Evolutionary conservation across 2,329 filamentous ascomycete species (phyloP), one percentile per base, ranked within the genome.

Genomic region (Trichoderma sp.): DNA sequence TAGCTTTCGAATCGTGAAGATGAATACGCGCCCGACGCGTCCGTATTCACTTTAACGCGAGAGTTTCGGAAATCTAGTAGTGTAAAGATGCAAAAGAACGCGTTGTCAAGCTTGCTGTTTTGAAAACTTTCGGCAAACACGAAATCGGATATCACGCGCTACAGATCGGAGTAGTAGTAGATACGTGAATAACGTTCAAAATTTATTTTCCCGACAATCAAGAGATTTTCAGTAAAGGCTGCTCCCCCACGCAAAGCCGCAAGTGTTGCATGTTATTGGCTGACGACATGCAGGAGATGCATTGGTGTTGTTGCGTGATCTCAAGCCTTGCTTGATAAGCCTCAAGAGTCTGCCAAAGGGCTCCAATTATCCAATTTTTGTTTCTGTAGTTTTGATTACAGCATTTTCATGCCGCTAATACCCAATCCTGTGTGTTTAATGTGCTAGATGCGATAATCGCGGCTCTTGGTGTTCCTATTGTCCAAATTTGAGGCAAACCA

Each of bases 341-440:
- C 15, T 43, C 39, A 43, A 4, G 39, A n/a, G 15, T 43, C 39
- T 43, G 3, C 36, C 36, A 39, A 39, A 39, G 6, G 6, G 1
- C 15, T 0, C 36, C 36, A 39, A 0, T 39, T 39, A 39, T 8
- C 36, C 15, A 18, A 39, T 39, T 18, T 0, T 18, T 39, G 36
- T 1, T 39, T 15, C 15, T 39, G 7, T 8, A 18, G 15, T 18
- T 39, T 8, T 39, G 0, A 8, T 39, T 39, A 39, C 36, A 3
- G 1, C 15, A 39, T 39, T 0, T 39, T 18, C 15, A 39, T 39
- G 2, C 36, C 3, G 6, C 14, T 18, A 1, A 0, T 39, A 2
- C 3, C 18, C 36, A 18, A 39, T 39, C 6, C 0, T 18, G 36
- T 15, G 6, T 2, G 2, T 18, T 39, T 18, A 3, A 4, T 39